Conservation (phyloP, 805 yeast species). For the Candida pseudofarinosa region DNA sequence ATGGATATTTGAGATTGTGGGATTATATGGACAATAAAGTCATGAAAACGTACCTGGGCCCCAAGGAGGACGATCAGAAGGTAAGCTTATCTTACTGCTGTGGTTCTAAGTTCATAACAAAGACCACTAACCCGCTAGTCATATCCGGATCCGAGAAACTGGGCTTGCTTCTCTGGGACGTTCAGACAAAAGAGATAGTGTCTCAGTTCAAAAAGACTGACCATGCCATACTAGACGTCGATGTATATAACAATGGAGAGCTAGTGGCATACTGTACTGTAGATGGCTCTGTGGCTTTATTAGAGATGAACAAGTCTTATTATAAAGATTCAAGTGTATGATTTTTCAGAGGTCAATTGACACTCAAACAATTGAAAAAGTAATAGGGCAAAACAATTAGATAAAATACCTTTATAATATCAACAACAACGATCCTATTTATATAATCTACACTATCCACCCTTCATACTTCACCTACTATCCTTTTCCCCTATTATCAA, state of each 20-base stretch:
- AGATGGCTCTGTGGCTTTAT: conserved; percentile 19
- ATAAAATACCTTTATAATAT: too few species aligned
- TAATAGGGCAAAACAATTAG: too few species aligned
- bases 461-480: too few species aligned
- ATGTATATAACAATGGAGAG: conserved; percentile 32
- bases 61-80: conserved; percentile 17
- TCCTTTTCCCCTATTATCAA: too few species aligned
- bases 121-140: conserved; percentile 34
- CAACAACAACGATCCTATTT: too few species aligned
- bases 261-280: conserved; percentile 26
- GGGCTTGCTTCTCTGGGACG: conserved; percentile 59
- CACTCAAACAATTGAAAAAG: too few species aligned
- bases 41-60: conserved; percentile 61
- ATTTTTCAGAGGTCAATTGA: too few species aligned
- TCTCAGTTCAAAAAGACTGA: conserved; percentile 15
- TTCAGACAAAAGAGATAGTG: conserved; percentile 53
- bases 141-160: conserved; percentile 61
- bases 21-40: conserved; percentile 79
- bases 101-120: conserved; percentile 47
- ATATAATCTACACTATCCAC: too few species aligned
- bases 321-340: not conserved
- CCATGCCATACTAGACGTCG: conserved; percentile 41
- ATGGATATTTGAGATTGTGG: conserved; percentile 79
- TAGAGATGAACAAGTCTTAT: conserved; percentile 15
- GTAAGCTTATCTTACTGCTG: conserved; percentile 53